These are phyloP conservation scores for Solidago caesia DNA, from an alignment of 129 eudicot species.

Conservation along the genomic window DNA sequence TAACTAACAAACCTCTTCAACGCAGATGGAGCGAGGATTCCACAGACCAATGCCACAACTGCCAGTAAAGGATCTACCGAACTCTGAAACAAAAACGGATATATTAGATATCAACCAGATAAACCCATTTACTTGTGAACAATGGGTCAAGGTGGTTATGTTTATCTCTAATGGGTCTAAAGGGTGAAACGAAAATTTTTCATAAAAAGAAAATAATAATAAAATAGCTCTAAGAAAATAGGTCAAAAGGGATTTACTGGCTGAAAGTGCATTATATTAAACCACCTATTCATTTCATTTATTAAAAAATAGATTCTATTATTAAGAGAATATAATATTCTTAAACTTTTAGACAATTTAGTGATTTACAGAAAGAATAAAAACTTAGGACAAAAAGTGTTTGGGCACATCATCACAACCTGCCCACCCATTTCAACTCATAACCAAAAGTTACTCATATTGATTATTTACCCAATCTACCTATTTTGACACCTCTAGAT, in stretches of 20 bases:
- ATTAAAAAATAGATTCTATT: neutral
- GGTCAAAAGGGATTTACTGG: too few species aligned
- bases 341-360: neutral
- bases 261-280: too few species aligned
- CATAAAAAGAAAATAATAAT: neutral
- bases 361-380: too few species aligned
- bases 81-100: slow-evolving; percentile 46
- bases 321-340: neutral
- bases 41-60: slow-evolving; percentile 55
- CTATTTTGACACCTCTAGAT: neutral
- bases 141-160: neutral
- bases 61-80: slow-evolving; percentile 80
- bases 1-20: slow-evolving; percentile 40
- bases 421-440: neutral
- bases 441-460: neutral
- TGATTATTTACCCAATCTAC: neutral
- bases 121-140: neutral
- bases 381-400: neutral
- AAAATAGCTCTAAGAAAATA: neutral
- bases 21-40: slow-evolving; percentile 46
- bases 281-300: neutral
- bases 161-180: neutral
- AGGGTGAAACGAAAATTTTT: too few species aligned
- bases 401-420: neutral
- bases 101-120: neutral